Evolutionary conservation across 306 rosid species (phyloP), one percentile per base, ranked within the genome.

Genomic region (Gastrolobium bilobum): DNA sequence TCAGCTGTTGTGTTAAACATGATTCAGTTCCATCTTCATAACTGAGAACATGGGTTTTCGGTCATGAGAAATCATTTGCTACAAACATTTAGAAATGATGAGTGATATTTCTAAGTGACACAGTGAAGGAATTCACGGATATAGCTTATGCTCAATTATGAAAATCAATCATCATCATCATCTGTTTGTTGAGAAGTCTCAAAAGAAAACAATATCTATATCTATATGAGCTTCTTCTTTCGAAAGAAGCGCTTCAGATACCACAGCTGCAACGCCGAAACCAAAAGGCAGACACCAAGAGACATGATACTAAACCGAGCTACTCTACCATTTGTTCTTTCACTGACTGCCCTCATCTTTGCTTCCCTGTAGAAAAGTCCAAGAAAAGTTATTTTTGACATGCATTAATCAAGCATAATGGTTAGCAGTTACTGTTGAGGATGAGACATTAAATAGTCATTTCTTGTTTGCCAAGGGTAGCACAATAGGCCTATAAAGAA

Each of bases 171-270:
- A 70, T 6, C 13, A 10, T 40, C 39, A 4, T 74, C 26, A 20
- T 20, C 26, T 20, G 4, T 53, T 60, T 73, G 44, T 58, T 52
- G 47, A 53, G 76, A 80, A 50, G 47, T 6, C 26, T 71, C 71
- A 48, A 5, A 0, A 14, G 3, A 68, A 47, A 75, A 53, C 58
- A 61, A 34, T 14, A 57, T 68, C 78, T 87, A 34, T 14, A 57
- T 68, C 78, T 87, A 89, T 76, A 89, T 89, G 68, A 89, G 93
- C 78, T 89, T 89, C 87, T 89, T 89, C 91, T 87, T 89, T 50
- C 3, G 76, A 38, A 86, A 86, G 60, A 15, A 88, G 46, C 71
- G 64, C 78, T 84, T 75, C 46, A 87, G 68, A 72, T 87, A 31
- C 82, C 77, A 84, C 35, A 87, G n/a, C 77, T 87, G 90, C 73